A percentile compares a stretch with the other conserved stretches of the same genome.
Conservation (phyloP, 768 basidiomycete genomes). For the Mrakia gelida region DNA sequence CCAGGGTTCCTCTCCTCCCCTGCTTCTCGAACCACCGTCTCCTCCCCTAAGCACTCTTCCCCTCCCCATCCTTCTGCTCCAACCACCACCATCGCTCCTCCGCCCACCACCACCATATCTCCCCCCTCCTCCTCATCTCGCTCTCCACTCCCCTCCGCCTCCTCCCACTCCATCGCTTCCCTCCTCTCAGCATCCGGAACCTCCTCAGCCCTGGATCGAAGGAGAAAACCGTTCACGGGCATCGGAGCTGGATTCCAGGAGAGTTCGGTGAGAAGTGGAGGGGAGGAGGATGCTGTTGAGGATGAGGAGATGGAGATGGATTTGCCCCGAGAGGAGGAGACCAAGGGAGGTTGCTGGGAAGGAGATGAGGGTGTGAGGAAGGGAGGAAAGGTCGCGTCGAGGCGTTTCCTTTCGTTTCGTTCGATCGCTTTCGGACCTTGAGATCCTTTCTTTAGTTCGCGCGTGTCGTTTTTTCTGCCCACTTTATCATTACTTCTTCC, state of each 20-base stretch:
- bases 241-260: constrained; percentile 1
- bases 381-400: too few species aligned
- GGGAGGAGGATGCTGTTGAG: neutral
- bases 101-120: neutral
- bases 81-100: neutral
- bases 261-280: neutral
- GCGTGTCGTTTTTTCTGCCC: too few species aligned
- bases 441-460: too few species aligned
- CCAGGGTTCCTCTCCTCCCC: neutral
- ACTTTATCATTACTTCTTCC: too few species aligned
- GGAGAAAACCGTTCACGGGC: neutral
- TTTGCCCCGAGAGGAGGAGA: neutral
- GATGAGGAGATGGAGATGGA: neutral
- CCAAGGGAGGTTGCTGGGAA: neutral
- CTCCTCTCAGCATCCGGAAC: neutral
- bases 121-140: neutral
- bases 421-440: too few species aligned
- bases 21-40: too few species aligned
- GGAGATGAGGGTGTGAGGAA: neutral
- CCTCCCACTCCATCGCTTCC: neutral
- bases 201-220: neutral
- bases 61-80: neutral
- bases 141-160: neutral
- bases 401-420: too few species aligned
- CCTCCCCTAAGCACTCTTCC: neutral